These are phyloP conservation scores for Raffaelea albimanens DNA, from an alignment of 2,329 filamentous ascomycete genomes.

Conservation along the genomic window DNA sequence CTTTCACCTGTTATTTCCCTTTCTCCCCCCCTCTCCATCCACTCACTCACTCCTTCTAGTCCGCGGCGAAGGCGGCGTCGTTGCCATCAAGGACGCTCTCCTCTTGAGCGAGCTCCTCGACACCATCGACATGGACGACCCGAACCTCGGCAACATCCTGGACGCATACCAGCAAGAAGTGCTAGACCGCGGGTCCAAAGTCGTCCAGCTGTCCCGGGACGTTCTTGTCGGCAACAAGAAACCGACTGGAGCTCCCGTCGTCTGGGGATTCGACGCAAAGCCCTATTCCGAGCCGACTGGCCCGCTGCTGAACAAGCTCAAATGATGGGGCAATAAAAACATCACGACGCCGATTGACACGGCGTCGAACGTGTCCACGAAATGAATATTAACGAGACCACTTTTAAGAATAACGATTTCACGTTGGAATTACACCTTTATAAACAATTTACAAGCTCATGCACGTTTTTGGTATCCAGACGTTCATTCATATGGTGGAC, in stretches of 20 bases:
- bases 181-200: constrained; percentile 15
- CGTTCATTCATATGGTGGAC: too few relatives aligned
- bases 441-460: too few relatives aligned
- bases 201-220: constrained; percentile 11
- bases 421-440: too few relatives aligned
- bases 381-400: too few relatives aligned
- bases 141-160: constrained; percentile 6
- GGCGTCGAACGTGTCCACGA: too few relatives aligned
- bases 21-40: too few relatives aligned
- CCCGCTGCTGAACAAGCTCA: neutral
- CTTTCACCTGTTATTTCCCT: neutral
- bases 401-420: too few relatives aligned
- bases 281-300: neutral
- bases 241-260: constrained; percentile 3
- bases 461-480: too few relatives aligned
- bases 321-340: too few relatives aligned
- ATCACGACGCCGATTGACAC: too few relatives aligned
- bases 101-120: constrained; percentile 17
- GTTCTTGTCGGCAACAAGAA: neutral
- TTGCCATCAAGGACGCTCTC: constrained; percentile 30
- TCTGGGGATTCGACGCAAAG: constrained; percentile 10
- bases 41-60: constrained; percentile 19
- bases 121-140: constrained; percentile 2
- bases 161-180: constrained; percentile 19
- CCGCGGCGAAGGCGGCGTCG: constrained; percentile 37